These are phyloP conservation scores for Hypericum androsaemum DNA, from an alignment of 345 rosid genomes.

Conservation along the genomic window DNA sequence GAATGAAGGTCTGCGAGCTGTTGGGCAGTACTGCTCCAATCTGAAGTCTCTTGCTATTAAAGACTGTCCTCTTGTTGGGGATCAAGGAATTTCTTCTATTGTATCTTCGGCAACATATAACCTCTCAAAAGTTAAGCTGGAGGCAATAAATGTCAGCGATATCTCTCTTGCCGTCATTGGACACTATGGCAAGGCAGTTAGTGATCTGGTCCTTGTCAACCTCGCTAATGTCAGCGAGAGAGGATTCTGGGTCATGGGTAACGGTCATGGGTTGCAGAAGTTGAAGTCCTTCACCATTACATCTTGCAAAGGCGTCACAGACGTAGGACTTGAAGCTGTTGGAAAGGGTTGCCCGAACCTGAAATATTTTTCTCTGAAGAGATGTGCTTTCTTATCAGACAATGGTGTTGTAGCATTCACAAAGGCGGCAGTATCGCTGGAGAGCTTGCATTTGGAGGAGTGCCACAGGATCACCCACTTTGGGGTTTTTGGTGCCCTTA, in stretches of 20 bases:
- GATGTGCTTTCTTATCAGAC: slow-evolving; percentile 58
- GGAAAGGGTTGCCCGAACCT: slow-evolving; percentile 83
- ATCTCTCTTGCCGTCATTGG: slow-evolving; percentile 79
- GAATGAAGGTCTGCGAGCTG: slow-evolving; percentile 61
- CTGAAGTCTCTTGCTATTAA: slow-evolving; percentile 62
- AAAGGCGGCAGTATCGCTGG: slow-evolving; percentile 52
- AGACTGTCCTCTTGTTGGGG: slow-evolving; percentile 69
- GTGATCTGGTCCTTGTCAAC: slow-evolving; percentile 53
- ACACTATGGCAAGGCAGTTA: slow-evolving; percentile 66
- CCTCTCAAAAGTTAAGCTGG: slow-evolving; percentile 62
- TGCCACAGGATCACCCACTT: slow-evolving; percentile 90
- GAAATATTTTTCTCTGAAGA: slow-evolving; percentile 42
- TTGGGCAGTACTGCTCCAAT: slow-evolving; percentile 53
- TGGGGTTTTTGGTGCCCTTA: slow-evolving; percentile 70
- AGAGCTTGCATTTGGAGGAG: slow-evolving; percentile 77
- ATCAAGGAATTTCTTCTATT: slow-evolving; percentile 70
- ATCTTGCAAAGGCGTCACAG: slow-evolving; percentile 70
- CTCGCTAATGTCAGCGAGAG: slow-evolving; percentile 58
- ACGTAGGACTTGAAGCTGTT: slow-evolving; percentile 57
- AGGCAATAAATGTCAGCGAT: slow-evolving; percentile 64
- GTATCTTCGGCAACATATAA: slow-evolving; percentile 39
- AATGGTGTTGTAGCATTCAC: slow-evolving; percentile 67
- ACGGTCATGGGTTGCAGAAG: slow-evolving; percentile 73
- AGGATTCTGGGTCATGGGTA: slow-evolving; percentile 98
- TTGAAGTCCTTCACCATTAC: slow-evolving; percentile 49